phyloP scores from a whole-genome alignment of 2,329 filamentous ascomycete genomes.

The Bipolaris gigantea region DNA sequence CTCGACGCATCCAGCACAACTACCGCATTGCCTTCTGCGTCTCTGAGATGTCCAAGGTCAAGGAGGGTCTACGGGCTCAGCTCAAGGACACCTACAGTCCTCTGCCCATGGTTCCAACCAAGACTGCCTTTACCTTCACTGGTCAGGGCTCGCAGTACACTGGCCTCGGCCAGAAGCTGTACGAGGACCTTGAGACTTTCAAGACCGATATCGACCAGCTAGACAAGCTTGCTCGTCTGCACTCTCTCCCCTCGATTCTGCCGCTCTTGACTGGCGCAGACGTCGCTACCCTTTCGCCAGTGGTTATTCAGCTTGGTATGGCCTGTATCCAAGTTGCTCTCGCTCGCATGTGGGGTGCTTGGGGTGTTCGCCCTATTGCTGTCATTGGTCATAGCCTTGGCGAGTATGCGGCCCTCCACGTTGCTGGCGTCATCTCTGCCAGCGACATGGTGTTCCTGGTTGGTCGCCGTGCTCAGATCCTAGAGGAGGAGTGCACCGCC shows the following conservation, averaged over 20 bases:
- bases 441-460: conserved; percentile 74
- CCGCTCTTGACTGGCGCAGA: conserved; percentile 54
- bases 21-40: conserved; percentile 55
- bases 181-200: conserved; percentile 53
- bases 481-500: conserved; percentile 65
- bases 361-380: conserved; percentile 57
- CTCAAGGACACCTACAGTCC: conserved; percentile 55
- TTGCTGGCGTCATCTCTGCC: conserved; percentile 70
- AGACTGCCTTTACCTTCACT: conserved; percentile 57
- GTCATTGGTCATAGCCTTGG: conserved; percentile 65
- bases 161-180: conserved; percentile 54
- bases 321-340: conserved; percentile 57
- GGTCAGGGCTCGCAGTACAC: conserved; percentile 58
- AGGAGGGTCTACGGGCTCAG: conserved; percentile 51
- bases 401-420: conserved; percentile 72
- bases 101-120: conserved; percentile 56
- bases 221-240: conserved; percentile 51
- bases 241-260: conserved; percentile 54
- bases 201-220: conserved; percentile 54
- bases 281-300: conserved; percentile 53
- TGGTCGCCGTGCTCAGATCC: conserved; percentile 66
- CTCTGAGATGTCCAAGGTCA: conserved; percentile 51
- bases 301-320: conserved; percentile 57
- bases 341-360: conserved; percentile 57
- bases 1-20: conserved; percentile 58